phyloP scores from a whole-genome alignment of 495 filamentous ascomycete genomes.

The Neurospora intermedia region DNA sequence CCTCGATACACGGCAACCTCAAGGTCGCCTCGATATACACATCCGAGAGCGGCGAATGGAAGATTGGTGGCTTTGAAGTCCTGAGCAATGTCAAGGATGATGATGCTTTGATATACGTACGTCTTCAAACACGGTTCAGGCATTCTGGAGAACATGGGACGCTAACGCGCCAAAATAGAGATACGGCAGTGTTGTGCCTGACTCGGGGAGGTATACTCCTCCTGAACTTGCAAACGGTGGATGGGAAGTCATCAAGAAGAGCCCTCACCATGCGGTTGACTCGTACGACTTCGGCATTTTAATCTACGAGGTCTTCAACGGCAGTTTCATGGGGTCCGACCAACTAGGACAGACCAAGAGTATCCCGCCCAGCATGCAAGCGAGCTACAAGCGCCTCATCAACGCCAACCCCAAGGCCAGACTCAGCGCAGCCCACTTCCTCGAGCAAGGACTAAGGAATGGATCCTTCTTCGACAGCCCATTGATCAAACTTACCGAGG shows the following conservation, averaged over 20 bases:
- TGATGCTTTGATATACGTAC: conserved; percentile 79
- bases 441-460: conserved; percentile 74
- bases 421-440: conserved; percentile 72
- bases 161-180: conserved; percentile 37
- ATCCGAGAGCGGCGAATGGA: conserved; percentile 96
- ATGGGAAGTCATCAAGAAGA: conserved; percentile 80
- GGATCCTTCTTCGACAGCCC: conserved; percentile 89
- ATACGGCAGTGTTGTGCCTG: conserved; percentile 77
- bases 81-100: conserved; percentile 94
- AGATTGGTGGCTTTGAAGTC: conserved; percentile 84
- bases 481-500: conserved; percentile 81
- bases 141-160: background rate
- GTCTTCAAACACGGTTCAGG: background rate
- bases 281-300: conserved; percentile 77
- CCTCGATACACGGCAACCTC: conserved; percentile 79
- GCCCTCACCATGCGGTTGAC: conserved; percentile 72
- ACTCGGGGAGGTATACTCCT: conserved; percentile 67
- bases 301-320: conserved; percentile 88
- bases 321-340: conserved; percentile 56
- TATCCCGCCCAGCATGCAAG: conserved; percentile 77
- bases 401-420: conserved; percentile 83
- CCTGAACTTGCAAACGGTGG: conserved; percentile 79
- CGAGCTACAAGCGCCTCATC: conserved; percentile 77
- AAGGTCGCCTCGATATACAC: conserved; percentile 78
- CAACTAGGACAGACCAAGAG: conserved; percentile 76